Base-by-base conservation (phyloP, 2,329 filamentous ascomycete genomes). In the Cercospora sesami region DNA sequence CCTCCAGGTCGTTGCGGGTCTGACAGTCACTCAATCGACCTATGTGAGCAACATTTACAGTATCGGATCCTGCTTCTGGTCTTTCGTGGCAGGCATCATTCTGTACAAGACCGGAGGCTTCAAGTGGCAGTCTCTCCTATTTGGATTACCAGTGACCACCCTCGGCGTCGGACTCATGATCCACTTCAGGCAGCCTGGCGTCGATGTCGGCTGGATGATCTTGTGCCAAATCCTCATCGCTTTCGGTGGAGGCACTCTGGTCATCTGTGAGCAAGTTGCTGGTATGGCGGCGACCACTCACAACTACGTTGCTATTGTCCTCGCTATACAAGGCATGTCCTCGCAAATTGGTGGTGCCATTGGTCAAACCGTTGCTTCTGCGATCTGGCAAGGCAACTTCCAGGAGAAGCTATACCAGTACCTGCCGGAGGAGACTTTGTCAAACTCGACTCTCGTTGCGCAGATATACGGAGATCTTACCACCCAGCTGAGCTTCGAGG, bases 221-320 rank as follows among this genome's bases (percentile, higher is more conserved):
- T 80, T 81, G 77, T 79, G 78, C 68, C 77, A 81, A 66, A 75
- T 81, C 60, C 78, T 89, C 67, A 77, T 79, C 66, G 74, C 78
- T 18, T 71, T 77, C 21, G 71, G 69, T 64, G 75, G 75, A 6
- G 74, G 74, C 7, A 71, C 71, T 18, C 61, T 76, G 16, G 72
- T 77, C 36, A 75, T 79, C 21, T 72, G 71, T 48, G 72, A 76
- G 39, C 77, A 80, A 68, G 75, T 81, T 53, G 76, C 79, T 7
- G 75, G 78, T 33, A 74, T 80, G 66, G 74, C 79, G 0, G 73
- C 78, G 2, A 71, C 75, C 7, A 71, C 73, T 2, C 80, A 81
- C 70, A 63, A 75, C 23, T 55, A 70, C 60, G 73, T 79, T 28
- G 79, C 80, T 4, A 74, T 76, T 1, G 76, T 76, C 0, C 74